These are phyloP conservation scores for Ophiostoma novo-ulmi DNA, from an alignment of 2,329 filamentous ascomycete species.

Conservation along the genomic window DNA sequence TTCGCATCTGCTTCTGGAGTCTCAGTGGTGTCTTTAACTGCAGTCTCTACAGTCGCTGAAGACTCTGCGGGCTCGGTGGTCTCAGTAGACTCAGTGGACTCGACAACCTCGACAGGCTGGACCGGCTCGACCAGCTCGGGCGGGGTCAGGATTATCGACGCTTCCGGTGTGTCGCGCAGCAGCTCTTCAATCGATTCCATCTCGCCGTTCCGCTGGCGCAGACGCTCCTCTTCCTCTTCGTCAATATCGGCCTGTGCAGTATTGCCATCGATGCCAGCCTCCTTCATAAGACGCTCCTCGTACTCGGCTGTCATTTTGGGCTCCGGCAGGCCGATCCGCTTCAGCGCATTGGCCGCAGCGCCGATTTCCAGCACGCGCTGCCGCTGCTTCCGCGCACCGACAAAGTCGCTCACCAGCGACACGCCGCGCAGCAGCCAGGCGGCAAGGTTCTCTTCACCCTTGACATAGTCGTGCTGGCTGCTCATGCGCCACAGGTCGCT, in stretches of 20 bases:
- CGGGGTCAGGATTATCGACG: conserved; percentile 39
- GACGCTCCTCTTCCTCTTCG: conserved; percentile 30
- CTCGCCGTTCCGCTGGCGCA: conserved; percentile 29
- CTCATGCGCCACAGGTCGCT: conserved; percentile 96
- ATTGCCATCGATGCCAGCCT: conserved; percentile 31
- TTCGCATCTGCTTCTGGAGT: background rate
- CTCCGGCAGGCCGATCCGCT: conserved; percentile 50
- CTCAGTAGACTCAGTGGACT: background rate
- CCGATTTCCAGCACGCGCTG: conserved; percentile 75
- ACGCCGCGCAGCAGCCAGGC: conserved; percentile 85
- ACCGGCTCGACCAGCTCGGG: background rate
- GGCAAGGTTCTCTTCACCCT: conserved; percentile 81
- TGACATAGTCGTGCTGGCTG: conserved; percentile 90
- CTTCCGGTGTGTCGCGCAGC: conserved; percentile 53
- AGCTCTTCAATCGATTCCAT: conserved; percentile 53
- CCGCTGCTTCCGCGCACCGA: conserved; percentile 67
- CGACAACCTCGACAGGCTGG: conserved; percentile 6
- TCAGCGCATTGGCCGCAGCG: conserved; percentile 62
- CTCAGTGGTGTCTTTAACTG: background rate
- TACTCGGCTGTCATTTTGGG: conserved; percentile 29
- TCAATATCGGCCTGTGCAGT: conserved; percentile 35
- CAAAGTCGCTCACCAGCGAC: conserved; percentile 83
- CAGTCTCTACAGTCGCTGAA: background rate
- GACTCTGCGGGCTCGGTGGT: background rate
- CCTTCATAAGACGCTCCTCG: conserved; percentile 25